These are phyloP conservation scores for Ulota crispa DNA, from an alignment of 225 moss, liverwort and hornwort species.

Conservation along the genomic window DNA sequence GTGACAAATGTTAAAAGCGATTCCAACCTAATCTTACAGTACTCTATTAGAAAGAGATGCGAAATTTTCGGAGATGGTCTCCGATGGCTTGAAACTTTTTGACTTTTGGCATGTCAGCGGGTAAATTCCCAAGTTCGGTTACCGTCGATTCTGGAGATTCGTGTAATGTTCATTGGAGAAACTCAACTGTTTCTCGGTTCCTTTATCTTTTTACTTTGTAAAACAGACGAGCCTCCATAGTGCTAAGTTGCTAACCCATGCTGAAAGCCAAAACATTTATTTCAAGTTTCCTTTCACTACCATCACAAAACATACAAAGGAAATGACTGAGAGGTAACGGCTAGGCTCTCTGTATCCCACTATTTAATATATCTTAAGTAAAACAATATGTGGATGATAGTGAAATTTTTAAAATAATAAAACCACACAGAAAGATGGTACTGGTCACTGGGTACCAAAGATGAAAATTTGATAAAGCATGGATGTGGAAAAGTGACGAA, in stretches of 20 bases:
- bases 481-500: neutral
- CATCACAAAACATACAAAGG: neutral
- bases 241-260: neutral
- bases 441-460: neutral
- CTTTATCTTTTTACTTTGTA: neutral
- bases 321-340: no score
- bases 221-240: neutral
- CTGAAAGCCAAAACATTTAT: neutral
- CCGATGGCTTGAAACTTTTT: neutral
- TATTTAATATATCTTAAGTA: no score
- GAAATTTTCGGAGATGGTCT: constrained; percentile 19
- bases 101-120: constrained; percentile 17
- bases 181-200: neutral
- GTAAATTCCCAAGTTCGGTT: neutral
- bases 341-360: neutral
- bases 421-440: neutral
- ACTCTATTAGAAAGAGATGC: neutral
- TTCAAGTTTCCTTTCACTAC: neutral
- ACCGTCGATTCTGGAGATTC: constrained; percentile 30
- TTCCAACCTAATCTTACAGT: no score
- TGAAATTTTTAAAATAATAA: neutral
- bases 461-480: neutral
- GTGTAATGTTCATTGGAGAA: neutral
- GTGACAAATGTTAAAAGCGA: neutral
- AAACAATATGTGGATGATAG: neutral